Percentiles rank a stretch among this genome's conserved stretches.
These are phyloP conservation scores for Colletotrichum sp. DNA, from an alignment of 2,329 filamentous ascomycete genomes.

Conservation along the genomic window DNA sequence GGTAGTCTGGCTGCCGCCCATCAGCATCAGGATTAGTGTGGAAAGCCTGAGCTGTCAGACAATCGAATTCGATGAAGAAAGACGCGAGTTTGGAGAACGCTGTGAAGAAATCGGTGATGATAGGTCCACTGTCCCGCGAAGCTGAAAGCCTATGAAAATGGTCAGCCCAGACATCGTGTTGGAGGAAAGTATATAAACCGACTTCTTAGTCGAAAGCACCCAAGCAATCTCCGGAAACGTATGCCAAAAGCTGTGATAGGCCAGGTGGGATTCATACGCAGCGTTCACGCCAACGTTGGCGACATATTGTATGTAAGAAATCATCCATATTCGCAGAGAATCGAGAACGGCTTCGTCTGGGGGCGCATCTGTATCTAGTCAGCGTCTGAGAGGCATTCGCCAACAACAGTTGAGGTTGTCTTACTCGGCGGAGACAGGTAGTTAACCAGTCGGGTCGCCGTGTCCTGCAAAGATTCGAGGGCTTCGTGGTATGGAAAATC, in stretches of 20 bases:
- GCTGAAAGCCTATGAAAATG: background rate
- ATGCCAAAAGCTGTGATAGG: constrained; percentile 55
- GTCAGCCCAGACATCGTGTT: background rate
- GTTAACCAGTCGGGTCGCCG: constrained; percentile 37
- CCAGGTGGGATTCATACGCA: constrained; percentile 46
- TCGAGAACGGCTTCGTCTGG: constrained; percentile 49
- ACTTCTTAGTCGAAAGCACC: constrained; percentile 31
- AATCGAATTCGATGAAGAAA: constrained; percentile 56
- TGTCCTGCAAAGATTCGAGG: constrained; percentile 32
- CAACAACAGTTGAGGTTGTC: background rate
- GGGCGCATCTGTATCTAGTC: constrained; percentile 38
- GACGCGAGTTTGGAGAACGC: constrained; percentile 54
- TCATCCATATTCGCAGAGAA: constrained; percentile 55
- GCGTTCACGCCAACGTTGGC: constrained; percentile 33
- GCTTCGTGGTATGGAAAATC: constrained; percentile 51
- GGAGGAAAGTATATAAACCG: background rate
- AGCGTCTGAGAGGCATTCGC: constrained; percentile 18
- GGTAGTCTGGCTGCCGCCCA: constrained; percentile 39
- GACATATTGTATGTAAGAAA: constrained; percentile 48
- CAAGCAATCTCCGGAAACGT: constrained; percentile 55
- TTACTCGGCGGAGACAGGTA: constrained; percentile 37
- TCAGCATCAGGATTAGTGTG: constrained; percentile 26
- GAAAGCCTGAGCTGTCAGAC: constrained; percentile 26
- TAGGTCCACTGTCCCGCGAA: constrained; percentile 23
- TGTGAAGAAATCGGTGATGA: constrained; percentile 40